Conservation (phyloP, 805 yeast species). For the Saccharomycopsis amapae region DNA sequence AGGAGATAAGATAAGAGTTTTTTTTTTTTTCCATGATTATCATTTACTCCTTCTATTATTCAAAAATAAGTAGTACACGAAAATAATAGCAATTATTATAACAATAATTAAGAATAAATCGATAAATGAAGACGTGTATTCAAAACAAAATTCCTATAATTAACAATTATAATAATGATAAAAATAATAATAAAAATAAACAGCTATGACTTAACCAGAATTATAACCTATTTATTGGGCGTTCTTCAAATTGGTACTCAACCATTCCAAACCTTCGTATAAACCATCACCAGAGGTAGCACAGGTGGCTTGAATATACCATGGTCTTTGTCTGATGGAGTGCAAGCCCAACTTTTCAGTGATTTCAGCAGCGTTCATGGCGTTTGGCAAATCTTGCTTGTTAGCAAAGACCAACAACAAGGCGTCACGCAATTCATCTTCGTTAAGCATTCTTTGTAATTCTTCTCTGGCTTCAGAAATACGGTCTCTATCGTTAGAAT, state of each 20-base stretch:
- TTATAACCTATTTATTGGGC: conserved; percentile 32
- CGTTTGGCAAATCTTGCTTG: conserved; percentile 98
- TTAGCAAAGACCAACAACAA: conserved; percentile 92
- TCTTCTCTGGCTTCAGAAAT: conserved; percentile 97
- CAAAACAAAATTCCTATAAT: conserved; percentile 11
- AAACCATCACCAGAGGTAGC: conserved; percentile 99
- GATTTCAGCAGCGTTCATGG: conserved; percentile 98
- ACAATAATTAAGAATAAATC: background rate
- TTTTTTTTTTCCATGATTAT: no score
- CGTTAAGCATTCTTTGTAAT: conserved; percentile 95
- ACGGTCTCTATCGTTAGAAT: conserved; percentile 97
- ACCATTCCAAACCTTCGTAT: conserved; percentile 97
- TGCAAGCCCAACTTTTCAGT: conserved; percentile 95
- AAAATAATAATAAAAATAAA: background rate
- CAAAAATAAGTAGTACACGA: no score
- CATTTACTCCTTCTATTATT: no score
- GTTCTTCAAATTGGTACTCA: conserved; percentile 82
- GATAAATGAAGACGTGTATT: conserved; percentile 6
- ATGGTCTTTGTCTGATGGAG: conserved; percentile 96
- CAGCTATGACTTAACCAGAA: background rate
- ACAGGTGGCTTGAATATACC: conserved; percentile 99
- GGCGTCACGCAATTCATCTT: conserved; percentile 96
- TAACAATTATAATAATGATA: conserved; percentile 1
- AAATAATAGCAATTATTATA: background rate
- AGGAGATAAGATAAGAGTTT: no score